Evolutionary conservation across 805 yeast species (phyloP), one percentile per base, ranked within the genome.

Genomic region (Saccharomycopsis babjevae): DNA sequence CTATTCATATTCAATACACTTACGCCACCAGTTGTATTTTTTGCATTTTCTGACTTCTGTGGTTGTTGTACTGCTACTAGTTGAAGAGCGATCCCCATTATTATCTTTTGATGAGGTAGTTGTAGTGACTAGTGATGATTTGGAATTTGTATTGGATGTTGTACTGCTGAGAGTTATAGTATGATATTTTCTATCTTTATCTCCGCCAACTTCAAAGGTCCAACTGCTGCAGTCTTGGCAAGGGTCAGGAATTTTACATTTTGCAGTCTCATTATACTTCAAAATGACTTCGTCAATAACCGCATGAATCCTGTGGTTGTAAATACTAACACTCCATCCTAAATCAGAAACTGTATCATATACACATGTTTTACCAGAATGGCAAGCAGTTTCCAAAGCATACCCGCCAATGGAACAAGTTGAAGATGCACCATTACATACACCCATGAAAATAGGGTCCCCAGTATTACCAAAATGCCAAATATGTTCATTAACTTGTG

Each of bases 391-490:
- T 69, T 94, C 99, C 97, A 94, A 86, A 11, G 98, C 99, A 72
- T 90, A 94, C 0, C 99, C 99, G 0, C 89, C 97, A 8, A 89
- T 78, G 62, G 93, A 85, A 72, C 99, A 94, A 1, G 92, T 73
- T 0, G 96, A 86, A 3, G 93, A 83, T 0, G 94, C 96, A 10
- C 99, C 99, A 68, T 88, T 91, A 71, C 99, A 94, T 8, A 90
- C 92, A 0, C 99, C 99, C 93, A 92, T 87, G 68, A 79, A 94
- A 1, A 94, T 89, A 1, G 99, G 99, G 71, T 94, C 99, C 0
- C 97, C 98, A 1, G 94, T 94, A 71, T 94, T 93, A 2, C 99
- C 99, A 69, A 94, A 76, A 70, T 94, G 97, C 96, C 96, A 94
- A 10, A 94, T 81, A 65, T 89, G 86, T 68, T 92, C 97, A 73